Conservation (phyloP, 2,329 filamentous ascomycete species). For the Aspergillus tamarii region DNA sequence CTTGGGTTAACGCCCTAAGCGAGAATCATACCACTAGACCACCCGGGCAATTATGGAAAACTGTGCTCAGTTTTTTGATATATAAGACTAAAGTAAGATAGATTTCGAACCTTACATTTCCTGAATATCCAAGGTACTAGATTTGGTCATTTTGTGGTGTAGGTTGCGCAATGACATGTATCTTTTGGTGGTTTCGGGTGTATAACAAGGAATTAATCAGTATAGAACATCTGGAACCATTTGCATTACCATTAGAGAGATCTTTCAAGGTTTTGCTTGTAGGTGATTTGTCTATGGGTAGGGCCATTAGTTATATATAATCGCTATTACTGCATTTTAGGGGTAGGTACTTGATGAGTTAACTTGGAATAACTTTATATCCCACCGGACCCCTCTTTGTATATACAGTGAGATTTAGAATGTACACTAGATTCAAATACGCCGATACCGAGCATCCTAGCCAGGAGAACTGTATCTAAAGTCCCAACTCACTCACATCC, state of each 20-base stretch:
- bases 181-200: background rate
- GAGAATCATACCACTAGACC: slow-evolving; percentile 1
- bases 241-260: too few species aligned
- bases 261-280: background rate
- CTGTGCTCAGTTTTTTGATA: rapidly evolving
- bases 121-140: background rate
- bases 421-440: background rate
- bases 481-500: slow-evolving; percentile 59
- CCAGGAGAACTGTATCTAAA: slow-evolving; percentile 19
- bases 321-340: background rate
- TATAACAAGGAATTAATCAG: background rate
- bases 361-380: background rate
- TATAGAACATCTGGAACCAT: too few species aligned
- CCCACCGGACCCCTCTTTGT: background rate
- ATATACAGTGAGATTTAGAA: rapidly evolving
- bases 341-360: background rate
- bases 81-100: background rate
- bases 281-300: too few species aligned
- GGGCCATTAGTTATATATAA: background rate
- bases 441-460: background rate
- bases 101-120: background rate
- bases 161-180: background rate
- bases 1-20: too few species aligned
- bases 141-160: background rate
- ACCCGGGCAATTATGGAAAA: background rate